phyloP scores from a whole-genome alignment of 257 asterid species.

The Euphrasia confusa region DNA sequence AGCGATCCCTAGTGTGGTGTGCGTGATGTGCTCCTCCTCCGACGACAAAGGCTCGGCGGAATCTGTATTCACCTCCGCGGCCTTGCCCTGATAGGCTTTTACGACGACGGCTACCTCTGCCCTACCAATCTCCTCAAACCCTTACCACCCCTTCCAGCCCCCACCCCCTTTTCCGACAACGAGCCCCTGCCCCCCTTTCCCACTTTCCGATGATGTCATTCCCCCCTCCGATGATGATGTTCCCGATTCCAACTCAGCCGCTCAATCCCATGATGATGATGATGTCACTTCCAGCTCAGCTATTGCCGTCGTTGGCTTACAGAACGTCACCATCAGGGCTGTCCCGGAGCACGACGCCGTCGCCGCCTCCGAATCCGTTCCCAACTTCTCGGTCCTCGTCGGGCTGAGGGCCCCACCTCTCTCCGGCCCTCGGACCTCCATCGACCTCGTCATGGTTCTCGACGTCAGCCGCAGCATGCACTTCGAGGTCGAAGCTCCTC shows the following conservation, averaged over 20 bases:
- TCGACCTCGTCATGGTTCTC: neutral
- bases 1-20: too few relatives aligned
- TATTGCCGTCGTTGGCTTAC: neutral
- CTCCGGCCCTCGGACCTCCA: neutral
- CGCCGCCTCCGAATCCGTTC: neutral
- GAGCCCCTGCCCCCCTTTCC: neutral
- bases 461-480: neutral
- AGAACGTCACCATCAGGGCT: neutral
- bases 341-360: neutral
- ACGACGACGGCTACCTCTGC: neutral
- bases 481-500: neutral
- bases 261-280: too few relatives aligned
- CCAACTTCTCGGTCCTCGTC: neutral
- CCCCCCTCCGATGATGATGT: too few relatives aligned
- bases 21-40: too few relatives aligned
- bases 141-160: neutral
- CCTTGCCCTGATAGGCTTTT: neutral
- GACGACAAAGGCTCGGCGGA: neutral
- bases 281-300: too few relatives aligned
- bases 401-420: slow-evolving; percentile 1
- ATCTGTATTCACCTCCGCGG: neutral
- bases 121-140: neutral
- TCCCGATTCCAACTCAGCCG: too few relatives aligned
- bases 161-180: neutral
- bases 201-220: too few relatives aligned